A percentile compares a stretch with the other conserved stretches of the same genome.
These are phyloP conservation scores for Colletotrichum spinosum DNA, from an alignment of 2,329 filamentous ascomycete species.

Conservation along the genomic window DNA sequence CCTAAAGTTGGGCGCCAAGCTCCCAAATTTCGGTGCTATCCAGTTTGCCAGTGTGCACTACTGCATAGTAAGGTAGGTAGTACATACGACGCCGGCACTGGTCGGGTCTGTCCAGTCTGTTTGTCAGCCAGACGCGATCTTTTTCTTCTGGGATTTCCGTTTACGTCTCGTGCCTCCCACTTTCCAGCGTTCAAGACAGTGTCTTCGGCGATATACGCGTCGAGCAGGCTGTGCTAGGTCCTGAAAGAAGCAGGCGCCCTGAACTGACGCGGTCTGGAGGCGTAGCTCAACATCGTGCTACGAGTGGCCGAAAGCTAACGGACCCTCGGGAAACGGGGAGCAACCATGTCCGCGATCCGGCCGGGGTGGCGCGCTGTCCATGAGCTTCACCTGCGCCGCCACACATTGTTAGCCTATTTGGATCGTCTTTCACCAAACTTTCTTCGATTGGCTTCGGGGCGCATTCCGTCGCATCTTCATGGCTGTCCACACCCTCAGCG, in stretches of 20 bases:
- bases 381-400: constrained; percentile 26
- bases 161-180: too few relatives aligned
- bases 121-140: too few relatives aligned
- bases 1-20: constrained; percentile 23
- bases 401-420: background rate
- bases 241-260: constrained; percentile 5
- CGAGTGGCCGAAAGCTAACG: background rate
- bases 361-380: constrained; percentile 3
- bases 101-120: too few relatives aligned
- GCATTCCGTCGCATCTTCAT: constrained; percentile 5
- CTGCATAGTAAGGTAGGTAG: too few relatives aligned
- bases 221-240: too few relatives aligned
- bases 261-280: constrained; percentile 4
- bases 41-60: background rate
- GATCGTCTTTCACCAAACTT: background rate
- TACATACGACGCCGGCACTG: too few relatives aligned
- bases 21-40: constrained; percentile 7
- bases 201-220: too few relatives aligned
- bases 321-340: constrained; percentile 27
- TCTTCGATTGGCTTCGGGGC: constrained; percentile 7
- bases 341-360: constrained; percentile 30
- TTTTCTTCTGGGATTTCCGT: too few relatives aligned
- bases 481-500: background rate
- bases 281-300: background rate
- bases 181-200: too few relatives aligned